Percentiles rank a stretch among this genome's conserved stretches.
Conservation (phyloP, 805 yeast species). For the Lipomyces orientalis region DNA sequence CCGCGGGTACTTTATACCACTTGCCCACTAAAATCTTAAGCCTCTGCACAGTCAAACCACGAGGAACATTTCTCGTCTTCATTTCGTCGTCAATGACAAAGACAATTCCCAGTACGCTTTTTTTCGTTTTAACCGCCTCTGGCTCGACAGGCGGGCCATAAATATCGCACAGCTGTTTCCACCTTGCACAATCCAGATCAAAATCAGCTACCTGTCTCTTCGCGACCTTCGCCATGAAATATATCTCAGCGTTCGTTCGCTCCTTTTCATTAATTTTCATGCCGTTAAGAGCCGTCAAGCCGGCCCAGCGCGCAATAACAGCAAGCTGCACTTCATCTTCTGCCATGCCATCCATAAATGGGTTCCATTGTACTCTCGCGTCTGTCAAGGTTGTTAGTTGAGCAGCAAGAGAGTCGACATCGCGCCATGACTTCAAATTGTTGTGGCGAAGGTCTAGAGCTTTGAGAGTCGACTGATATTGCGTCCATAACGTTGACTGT, state of each 20-base stretch:
- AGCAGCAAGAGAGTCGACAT: constrained; percentile 52
- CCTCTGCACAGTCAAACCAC: constrained; percentile 27
- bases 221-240: constrained; percentile 61
- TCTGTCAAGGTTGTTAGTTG: constrained; percentile 53
- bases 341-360: constrained; percentile 47
- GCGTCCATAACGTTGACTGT: neutral
- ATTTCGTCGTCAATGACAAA: neutral
- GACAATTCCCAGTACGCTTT: constrained; percentile 2
- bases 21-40: constrained; percentile 17
- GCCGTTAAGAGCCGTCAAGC: constrained; percentile 62
- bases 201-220: constrained; percentile 35
- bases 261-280: constrained; percentile 54
- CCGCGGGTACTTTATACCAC: constrained; percentile 24
- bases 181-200: constrained; percentile 44
- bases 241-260: constrained; percentile 69
- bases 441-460: constrained; percentile 61
- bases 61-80: constrained; percentile 12
- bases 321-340: constrained; percentile 43
- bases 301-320: constrained; percentile 55
- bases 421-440: constrained; percentile 53
- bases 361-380: constrained; percentile 60
- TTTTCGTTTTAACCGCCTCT: constrained; percentile 1
- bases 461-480: constrained; percentile 27
- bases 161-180: constrained; percentile 50
- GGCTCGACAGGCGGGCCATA: constrained; percentile 22